A percentile compares a stretch with the other conserved stretches of the same genome.
Evolutionary conservation across 805 yeast genomes (phyloP).

Genomic region (Candida awuae): DNA sequence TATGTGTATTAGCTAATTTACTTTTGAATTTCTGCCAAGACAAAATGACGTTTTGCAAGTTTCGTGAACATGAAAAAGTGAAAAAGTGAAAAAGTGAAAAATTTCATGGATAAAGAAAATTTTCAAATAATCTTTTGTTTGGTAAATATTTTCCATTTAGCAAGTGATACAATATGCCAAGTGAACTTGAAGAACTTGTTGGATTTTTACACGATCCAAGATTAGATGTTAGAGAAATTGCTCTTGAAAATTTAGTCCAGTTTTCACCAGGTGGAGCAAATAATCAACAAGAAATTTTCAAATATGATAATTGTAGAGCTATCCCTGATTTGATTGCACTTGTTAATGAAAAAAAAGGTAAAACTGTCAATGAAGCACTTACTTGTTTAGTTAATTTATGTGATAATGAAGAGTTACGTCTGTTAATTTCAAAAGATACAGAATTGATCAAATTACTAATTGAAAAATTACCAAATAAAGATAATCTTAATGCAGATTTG

Average conservation of each 20-base stretch:
- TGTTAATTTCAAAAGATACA: constrained; percentile 55
- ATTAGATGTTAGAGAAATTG: constrained; percentile 72
- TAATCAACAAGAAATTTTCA: constrained; percentile 55
- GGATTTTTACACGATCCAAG: constrained; percentile 75
- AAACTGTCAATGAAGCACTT: constrained; percentile 55
- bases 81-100: too few relatives aligned
- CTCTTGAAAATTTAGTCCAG: constrained; percentile 76
- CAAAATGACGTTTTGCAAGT: too few relatives aligned
- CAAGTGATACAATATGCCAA: constrained; percentile 14
- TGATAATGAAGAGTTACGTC: constrained; percentile 58
- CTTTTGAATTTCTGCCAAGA: too few relatives aligned
- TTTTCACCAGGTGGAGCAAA: constrained; percentile 58
- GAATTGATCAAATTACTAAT: constrained; percentile 44
- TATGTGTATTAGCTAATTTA: not conserved
- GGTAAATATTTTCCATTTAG: too few relatives aligned
- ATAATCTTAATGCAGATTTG: constrained; percentile 66
- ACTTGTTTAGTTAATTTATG: constrained; percentile 81
- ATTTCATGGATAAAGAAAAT: too few relatives aligned
- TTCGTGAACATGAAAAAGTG: too few relatives aligned
- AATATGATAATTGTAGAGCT: constrained; percentile 60
- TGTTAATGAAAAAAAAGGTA: constrained; percentile 44
- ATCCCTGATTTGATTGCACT: constrained; percentile 62
- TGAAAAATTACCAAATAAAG: constrained; percentile 42
- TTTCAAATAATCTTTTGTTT: too few relatives aligned
- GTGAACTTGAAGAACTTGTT: constrained; percentile 40